Conservation (phyloP, 768 basidiomycete genomes). For the Suillus luteus region DNA sequence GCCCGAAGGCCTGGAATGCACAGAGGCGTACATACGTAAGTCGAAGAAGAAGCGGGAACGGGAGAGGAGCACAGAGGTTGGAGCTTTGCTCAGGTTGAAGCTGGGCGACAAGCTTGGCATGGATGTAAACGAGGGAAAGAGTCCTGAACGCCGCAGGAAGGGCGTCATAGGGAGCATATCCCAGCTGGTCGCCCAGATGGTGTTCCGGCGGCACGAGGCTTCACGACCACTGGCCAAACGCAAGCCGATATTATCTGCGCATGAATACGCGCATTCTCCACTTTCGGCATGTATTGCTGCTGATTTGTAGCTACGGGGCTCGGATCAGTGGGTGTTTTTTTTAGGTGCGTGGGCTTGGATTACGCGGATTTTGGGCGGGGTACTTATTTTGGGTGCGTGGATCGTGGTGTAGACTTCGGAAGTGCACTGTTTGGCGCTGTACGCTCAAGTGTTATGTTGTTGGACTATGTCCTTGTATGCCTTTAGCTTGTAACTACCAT, state of each 20-base stretch:
- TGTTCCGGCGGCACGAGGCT: conserved; percentile 44
- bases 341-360: conserved; percentile 12
- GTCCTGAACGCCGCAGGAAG: conserved; percentile 27
- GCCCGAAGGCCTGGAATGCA: conserved; percentile 39
- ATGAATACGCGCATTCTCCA: conserved; percentile 31
- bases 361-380: not conserved
- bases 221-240: conserved; percentile 41
- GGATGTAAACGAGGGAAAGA: conserved; percentile 27
- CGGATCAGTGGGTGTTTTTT: not conserved
- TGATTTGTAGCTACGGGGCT: conserved; percentile 8
- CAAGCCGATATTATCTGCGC: conserved; percentile 23
- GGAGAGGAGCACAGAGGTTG: conserved; percentile 57
- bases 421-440: conserved; percentile 21
- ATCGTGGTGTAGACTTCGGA: conserved; percentile 20
- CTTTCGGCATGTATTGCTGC: conserved; percentile 27
- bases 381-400: conserved; percentile 21
- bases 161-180: conserved; percentile 34
- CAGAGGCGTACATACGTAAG: conserved; percentile 33
- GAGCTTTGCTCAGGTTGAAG: conserved; percentile 58
- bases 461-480: conserved; percentile 30
- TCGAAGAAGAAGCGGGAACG: conserved; percentile 48
- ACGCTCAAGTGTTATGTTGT: conserved; percentile 25
- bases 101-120: conserved; percentile 34
- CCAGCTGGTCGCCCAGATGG: conserved; percentile 50
- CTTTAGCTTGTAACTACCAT: conserved; percentile 28